Evolutionary conservation across 768 basidiomycete genomes (phyloP).

Genomic region (Leccinum olivaceopallidum): DNA sequence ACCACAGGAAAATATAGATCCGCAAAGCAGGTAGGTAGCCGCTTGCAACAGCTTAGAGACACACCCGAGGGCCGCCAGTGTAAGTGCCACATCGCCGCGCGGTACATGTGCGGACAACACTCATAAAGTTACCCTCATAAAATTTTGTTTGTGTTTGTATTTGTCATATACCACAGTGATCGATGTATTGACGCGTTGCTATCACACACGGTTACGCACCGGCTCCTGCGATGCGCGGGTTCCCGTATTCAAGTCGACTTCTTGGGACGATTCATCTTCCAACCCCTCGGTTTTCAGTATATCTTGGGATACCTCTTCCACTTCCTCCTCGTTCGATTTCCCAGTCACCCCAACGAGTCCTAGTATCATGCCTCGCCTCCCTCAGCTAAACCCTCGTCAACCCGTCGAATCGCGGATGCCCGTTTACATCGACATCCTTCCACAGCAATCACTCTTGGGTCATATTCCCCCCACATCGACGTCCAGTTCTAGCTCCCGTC

Average conservation of each 20-base stretch:
- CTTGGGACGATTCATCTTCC: constrained; percentile 12
- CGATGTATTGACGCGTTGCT: constrained; percentile 36
- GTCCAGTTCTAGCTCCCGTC: constrained; percentile 2
- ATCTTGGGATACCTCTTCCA: constrained; percentile 28
- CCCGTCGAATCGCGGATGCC: constrained; percentile 30
- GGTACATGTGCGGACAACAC: constrained; percentile 28
- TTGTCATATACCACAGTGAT: constrained; percentile 34
- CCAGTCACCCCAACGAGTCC: constrained; percentile 17
- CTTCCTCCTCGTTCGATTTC: constrained; percentile 21
- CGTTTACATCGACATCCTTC: constrained; percentile 36
- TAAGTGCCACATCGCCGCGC: constrained; percentile 40
- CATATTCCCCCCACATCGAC: neutral
- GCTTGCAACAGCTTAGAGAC: constrained; percentile 76
- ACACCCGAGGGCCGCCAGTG: constrained; percentile 70
- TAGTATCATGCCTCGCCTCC: constrained; percentile 21
- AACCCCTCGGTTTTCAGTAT: constrained; percentile 24
- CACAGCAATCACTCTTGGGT: constrained; percentile 13
- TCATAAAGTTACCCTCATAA: constrained; percentile 18
- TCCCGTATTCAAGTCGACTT: constrained; percentile 16
- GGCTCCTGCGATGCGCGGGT: constrained; percentile 22
- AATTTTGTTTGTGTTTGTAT: constrained; percentile 31
- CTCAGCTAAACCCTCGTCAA: constrained; percentile 24
- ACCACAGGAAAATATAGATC: constrained; percentile 71
- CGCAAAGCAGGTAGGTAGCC: constrained; percentile 79
- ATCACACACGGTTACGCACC: constrained; percentile 28